phyloP scores from a whole-genome alignment of 2,329 filamentous ascomycete genomes.

The Venturia carpophila region DNA sequence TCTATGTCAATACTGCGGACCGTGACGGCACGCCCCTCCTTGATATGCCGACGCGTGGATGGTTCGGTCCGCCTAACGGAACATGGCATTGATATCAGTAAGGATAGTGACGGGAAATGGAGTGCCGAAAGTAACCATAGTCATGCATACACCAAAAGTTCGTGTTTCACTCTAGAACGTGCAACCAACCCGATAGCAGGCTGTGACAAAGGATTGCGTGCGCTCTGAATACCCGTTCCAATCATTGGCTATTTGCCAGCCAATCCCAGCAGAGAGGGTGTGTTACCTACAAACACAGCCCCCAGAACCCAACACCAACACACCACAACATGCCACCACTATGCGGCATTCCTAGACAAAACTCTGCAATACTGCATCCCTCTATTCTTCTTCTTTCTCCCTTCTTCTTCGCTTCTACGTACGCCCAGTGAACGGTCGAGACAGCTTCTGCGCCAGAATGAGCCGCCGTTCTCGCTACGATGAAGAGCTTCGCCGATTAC shows the following conservation, averaged over 20 bases:
- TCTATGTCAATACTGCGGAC: constrained; percentile 1
- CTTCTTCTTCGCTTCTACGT: neutral
- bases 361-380: neutral
- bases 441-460: neutral
- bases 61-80: constrained; percentile 8
- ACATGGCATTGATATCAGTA: constrained; percentile 8
- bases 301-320: neutral
- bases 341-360: neutral
- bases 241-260: neutral
- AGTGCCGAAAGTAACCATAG: neutral
- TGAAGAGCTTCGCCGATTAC: constrained; percentile 46
- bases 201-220: neutral
- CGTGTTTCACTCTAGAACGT: too few species aligned
- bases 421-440: neutral
- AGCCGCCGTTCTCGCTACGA: constrained; percentile 5
- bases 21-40: neutral
- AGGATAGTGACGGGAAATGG: neutral
- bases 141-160: too few species aligned
- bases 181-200: neutral
- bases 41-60: constrained; percentile 2
- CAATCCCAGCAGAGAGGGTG: neutral
- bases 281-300: neutral
- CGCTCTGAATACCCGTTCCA: neutral
- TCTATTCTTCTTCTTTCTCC: neutral
- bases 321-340: neutral